Base-by-base conservation (phyloP, 1,139 yeast species). In the Saccharomycopsis crataegensis region DNA sequence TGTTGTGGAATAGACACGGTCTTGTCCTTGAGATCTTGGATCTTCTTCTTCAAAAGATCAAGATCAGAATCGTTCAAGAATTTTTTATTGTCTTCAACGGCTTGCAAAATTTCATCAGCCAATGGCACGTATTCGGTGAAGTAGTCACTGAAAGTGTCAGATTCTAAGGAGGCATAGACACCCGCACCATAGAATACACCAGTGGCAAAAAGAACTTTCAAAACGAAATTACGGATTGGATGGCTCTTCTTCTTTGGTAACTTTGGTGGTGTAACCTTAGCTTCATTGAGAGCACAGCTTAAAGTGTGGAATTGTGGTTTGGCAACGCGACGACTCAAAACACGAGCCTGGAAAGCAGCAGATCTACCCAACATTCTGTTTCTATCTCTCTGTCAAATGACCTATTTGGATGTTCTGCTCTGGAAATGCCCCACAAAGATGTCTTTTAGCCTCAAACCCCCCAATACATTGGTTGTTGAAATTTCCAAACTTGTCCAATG, bases 111-210 rank as follows among this genome's bases (percentile, higher is more conserved):
- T 34, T 69, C 67, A 60, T 80, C 83, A 41, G 82, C 84, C 51
- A 75, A 73, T 28, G 91, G 91, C 44, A 83, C 76, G 57, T 77
- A 77, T 57, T 80, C 82, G 32, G 80, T 71, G 66, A 80, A 82
- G 42, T 73, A 59, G 57, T 76, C 78, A 49, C 72, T 75, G 57
- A 75, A 69, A 16, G 73, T 68, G 48, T 73, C 76, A 60, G 70
- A 71, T 54, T 73, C 67, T 33, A 73, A 65, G 8, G 79, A 69
- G 42, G 72, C 63, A 5, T 71, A 71, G 8, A 75, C 69, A 54
- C 79, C 80, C 42, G 70, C 73, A 46, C 70, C 73, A 57, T 76
- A 77, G 34, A 74, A 62, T 1, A 67, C 60, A 4, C 71, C 60
- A 3, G 76, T 63, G 8, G 71, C 68, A 5, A 71, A 57, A 2